These are phyloP conservation scores for Debaryomyces hansenii DNA, from an alignment of 805 yeast genomes.

Conservation along the genomic window DNA sequence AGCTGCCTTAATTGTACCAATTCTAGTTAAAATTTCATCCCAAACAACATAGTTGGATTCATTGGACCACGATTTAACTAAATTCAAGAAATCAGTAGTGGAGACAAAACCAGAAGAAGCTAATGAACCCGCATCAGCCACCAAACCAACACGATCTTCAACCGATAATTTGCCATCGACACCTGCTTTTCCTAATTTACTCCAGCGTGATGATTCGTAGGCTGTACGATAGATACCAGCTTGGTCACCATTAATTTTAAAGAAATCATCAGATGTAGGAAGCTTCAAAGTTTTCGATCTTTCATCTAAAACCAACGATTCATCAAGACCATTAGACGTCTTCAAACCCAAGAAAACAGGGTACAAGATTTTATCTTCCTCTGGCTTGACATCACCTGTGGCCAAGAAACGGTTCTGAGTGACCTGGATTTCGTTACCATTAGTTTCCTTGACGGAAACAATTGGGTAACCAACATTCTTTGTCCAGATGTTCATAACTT, in stretches of 20 bases:
- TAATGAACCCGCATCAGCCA: constrained; percentile 75
- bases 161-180: constrained; percentile 60
- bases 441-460: constrained; percentile 59
- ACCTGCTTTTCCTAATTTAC: constrained; percentile 62
- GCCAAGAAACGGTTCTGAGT: constrained; percentile 74
- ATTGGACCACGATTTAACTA: constrained; percentile 59
- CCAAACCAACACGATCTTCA: constrained; percentile 76
- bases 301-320: constrained; percentile 51
- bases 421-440: constrained; percentile 48
- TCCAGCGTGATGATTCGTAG: constrained; percentile 68
- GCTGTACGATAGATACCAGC: constrained; percentile 76
- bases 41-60: constrained; percentile 68
- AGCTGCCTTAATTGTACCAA: constrained; percentile 50
- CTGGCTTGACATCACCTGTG: constrained; percentile 74
- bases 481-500: constrained; percentile 81
- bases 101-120: constrained; percentile 70
- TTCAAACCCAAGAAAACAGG: constrained; percentile 71
- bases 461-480: constrained; percentile 78
- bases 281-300: constrained; percentile 44
- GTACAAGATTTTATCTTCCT: constrained; percentile 67
- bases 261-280: constrained; percentile 45
- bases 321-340: constrained; percentile 60
- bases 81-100: constrained; percentile 58
- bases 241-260: constrained; percentile 71
- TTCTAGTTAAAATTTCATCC: constrained; percentile 55